Conservation (phyloP, 1,284 basidiomycete species). For the Hypsizygus ulmarius region DNA sequence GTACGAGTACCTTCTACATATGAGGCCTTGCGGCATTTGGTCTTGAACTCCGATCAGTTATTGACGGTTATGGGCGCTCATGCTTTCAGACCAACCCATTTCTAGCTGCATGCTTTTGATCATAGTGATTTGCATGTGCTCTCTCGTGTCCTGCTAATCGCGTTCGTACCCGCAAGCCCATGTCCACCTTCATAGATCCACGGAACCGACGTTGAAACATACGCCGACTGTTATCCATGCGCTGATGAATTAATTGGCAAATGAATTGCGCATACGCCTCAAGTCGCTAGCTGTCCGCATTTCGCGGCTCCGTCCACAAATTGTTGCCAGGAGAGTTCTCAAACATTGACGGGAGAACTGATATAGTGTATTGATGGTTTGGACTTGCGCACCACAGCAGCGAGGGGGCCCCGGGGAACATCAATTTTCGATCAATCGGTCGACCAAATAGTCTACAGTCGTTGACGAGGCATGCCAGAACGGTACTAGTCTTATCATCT, state of each 20-base stretch:
- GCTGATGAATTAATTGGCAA: not conserved
- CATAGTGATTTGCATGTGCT: conserved; percentile 6
- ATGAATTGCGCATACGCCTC: no score
- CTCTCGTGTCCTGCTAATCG: conserved; percentile 6
- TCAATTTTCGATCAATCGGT: conserved; percentile 8
- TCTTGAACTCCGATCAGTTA: conserved; percentile 21
- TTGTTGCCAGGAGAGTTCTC: conserved; percentile 8
- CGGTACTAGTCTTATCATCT: no score
- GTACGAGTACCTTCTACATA: conserved; percentile 7
- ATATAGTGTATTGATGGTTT: conserved; percentile 9
- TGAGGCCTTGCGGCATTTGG: conserved; percentile 18
- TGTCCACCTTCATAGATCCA: not conserved
- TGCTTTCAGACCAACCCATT: conserved; percentile 11
- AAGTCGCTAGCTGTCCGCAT: conserved; percentile 6
- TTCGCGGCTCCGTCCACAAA: conserved; percentile 9
- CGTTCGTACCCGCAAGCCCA: not conserved
- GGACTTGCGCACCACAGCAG: not conserved
- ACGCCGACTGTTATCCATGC: not conserved
- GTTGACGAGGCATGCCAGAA: no score
- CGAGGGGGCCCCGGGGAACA: not conserved
- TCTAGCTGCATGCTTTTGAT: conserved; percentile 6
- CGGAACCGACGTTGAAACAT: conserved; percentile 13
- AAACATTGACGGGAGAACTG: conserved; percentile 8
- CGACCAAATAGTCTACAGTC: not conserved
- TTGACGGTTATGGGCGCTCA: conserved; percentile 17